Conservation (phyloP, 2,329 filamentous ascomycete species). For the Microdochium bolleyi region DNA sequence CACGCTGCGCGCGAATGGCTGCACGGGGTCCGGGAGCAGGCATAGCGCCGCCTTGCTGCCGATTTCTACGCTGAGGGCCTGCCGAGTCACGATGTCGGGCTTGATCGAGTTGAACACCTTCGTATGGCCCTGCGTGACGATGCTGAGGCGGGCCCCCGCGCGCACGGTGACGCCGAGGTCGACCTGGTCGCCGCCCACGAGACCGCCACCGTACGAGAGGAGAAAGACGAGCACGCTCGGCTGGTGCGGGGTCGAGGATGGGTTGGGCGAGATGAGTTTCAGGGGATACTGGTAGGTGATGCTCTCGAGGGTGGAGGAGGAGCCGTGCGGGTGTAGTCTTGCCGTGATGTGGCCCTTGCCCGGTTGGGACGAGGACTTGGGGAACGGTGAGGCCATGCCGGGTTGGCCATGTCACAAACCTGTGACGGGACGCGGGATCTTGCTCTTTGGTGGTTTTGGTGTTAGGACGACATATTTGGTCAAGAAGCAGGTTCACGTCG, state of each 20-base stretch:
- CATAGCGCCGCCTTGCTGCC: constrained; percentile 47
- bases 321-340: constrained; percentile 59
- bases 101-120: constrained; percentile 83
- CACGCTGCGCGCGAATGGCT: constrained; percentile 77
- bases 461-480: not conserved
- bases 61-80: constrained; percentile 45
- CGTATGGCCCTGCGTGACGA: constrained; percentile 73
- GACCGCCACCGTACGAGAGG: constrained; percentile 87
- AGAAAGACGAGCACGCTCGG: constrained; percentile 76
- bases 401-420: not conserved
- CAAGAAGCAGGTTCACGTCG: not conserved
- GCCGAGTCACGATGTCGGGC: constrained; percentile 46
- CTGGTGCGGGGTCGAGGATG: constrained; percentile 36
- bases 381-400: constrained; percentile 61
- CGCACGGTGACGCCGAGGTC: constrained; percentile 62
- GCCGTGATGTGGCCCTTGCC: constrained; percentile 75
- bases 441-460: not conserved
- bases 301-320: constrained; percentile 59
- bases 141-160: constrained; percentile 54
- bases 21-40: constrained; percentile 82
- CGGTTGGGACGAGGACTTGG: constrained; percentile 61
- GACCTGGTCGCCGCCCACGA: constrained; percentile 82
- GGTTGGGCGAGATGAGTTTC: constrained; percentile 79
- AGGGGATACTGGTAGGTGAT: constrained; percentile 90
- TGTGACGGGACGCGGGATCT: not conserved